Evolutionary conservation across 1,284 basidiomycete species (phyloP).

Genomic region (Leccinum subrobustum): DNA sequence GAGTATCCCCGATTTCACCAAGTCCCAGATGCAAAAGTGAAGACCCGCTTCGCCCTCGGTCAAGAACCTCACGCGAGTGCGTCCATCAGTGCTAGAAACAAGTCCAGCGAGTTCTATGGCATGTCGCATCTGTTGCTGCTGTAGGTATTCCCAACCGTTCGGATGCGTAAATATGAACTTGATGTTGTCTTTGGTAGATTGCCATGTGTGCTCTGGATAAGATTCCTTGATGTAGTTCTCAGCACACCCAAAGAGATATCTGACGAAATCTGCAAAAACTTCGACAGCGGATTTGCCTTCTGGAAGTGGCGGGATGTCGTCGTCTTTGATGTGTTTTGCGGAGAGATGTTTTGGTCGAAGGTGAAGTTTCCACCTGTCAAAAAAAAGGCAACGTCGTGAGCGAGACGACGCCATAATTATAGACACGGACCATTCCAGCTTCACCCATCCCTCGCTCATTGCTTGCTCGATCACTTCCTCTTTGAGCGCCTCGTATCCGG

Average conservation of each 20-base stretch:
- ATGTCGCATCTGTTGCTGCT: conserved; percentile 38
- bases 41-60: conserved; percentile 51
- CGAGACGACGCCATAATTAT: conserved; percentile 9
- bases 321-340: conserved; percentile 20
- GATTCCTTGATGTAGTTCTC: conserved; percentile 46
- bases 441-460: conserved; percentile 41
- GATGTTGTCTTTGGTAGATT: conserved; percentile 11
- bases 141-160: conserved; percentile 26
- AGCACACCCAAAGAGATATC: conserved; percentile 46
- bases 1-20: conserved; percentile 29
- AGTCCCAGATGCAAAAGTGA: conserved; percentile 42
- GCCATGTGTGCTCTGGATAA: conserved; percentile 30
- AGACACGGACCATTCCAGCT: conserved; percentile 45
- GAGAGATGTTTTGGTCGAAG: conserved; percentile 39
- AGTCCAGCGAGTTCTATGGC: conserved; percentile 35
- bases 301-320: conserved; percentile 44
- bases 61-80: conserved; percentile 39
- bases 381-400: conserved; percentile 30
- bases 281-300: conserved; percentile 40
- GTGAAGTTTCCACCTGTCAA: conserved; percentile 50
- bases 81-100: conserved; percentile 13
- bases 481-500: conserved; percentile 41
- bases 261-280: conserved; percentile 50
- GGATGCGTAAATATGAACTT: conserved; percentile 34
- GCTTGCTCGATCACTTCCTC: conserved; percentile 39